A percentile compares a stretch with the other conserved stretches of the same genome.
These are phyloP conservation scores for Straminergon stramineum DNA, from an alignment of 225 moss, liverwort and hornwort genomes.

Conservation along the genomic window DNA sequence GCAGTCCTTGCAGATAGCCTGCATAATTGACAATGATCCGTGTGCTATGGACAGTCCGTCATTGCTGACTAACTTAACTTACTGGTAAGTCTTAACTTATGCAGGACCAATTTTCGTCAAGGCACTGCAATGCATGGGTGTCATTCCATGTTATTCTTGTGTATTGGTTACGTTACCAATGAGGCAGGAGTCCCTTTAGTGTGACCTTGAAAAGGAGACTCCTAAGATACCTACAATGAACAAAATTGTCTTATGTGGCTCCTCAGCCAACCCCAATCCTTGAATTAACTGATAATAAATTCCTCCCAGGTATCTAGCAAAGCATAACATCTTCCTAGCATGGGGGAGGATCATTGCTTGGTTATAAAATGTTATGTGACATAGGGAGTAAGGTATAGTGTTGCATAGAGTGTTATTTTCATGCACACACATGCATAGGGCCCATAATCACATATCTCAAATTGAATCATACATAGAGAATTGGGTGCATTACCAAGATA, in stretches of 20 bases:
- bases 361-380: neutral
- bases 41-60: neutral
- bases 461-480: neutral
- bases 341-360: neutral
- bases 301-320: accelerated
- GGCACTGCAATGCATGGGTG: neutral
- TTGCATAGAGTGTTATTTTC: neutral
- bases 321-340: neutral
- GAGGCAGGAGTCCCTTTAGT: neutral
- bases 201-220: neutral
- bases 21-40: neutral
- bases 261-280: neutral
- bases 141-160: neutral
- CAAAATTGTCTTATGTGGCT: neutral
- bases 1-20: neutral
- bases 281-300: neutral
- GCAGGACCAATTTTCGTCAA: neutral
- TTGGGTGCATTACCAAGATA: accelerated
- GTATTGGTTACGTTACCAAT: neutral
- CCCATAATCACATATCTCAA: neutral
- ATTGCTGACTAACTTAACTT: neutral
- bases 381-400: neutral
- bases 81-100: neutral
- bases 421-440: neutral
- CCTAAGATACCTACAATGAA: neutral